Evolutionary conservation across 2,329 filamentous ascomycete species (phyloP), one percentile per base, ranked within the genome.

Genomic region (Sclerotinia subarctica): DNA sequence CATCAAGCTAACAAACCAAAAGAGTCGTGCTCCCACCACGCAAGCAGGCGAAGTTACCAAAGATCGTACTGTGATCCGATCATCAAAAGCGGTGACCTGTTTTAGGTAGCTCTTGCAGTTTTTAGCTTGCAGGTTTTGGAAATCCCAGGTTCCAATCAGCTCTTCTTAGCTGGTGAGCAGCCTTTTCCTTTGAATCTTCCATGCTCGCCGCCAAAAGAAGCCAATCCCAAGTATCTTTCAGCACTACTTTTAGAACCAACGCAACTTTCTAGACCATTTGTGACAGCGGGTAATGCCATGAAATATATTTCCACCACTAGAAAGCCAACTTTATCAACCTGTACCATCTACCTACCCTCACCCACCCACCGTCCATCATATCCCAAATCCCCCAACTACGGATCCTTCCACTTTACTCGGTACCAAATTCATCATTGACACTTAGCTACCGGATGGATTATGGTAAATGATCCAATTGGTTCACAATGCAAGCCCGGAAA

Each of bases 21-120:
- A 21, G 52, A 19, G 52, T 54, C 46, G 58, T 15, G 32, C 57
- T 15, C 42, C 26, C 21, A 62, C 44, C 17, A 49, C 58, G 38
- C 29, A 47, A 29, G 42, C 32, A 21, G 11, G 29, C 19, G 35
- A 54, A 56, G 29, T 24, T 49, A 13, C 19, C 26, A 49, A 47
- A 47, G 64, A 59, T 51, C 44, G 64, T 51, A 46, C 42, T 35
- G n/a, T 58, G 64, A 65, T 47, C 52, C 51, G 63, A 65, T 65
- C 46, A 29, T 65, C 49, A 29, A 64, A 65, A 65, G 63, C 51
- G 49, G 38, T 53, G 63, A 56, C 49, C 38, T 32, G n/a, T 53
- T 49, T 51, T 7, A 49, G 44, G 26, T 51, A 42, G 13, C 21
- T 49, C 19, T 46, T 6, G 21, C n/a, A 21, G 29, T 26, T 32